Percentiles rank a stretch among this genome's conserved stretches.
phyloP scores from a whole-genome alignment of 1,284 basidiomycete species.

The Puccinia horiana region DNA sequence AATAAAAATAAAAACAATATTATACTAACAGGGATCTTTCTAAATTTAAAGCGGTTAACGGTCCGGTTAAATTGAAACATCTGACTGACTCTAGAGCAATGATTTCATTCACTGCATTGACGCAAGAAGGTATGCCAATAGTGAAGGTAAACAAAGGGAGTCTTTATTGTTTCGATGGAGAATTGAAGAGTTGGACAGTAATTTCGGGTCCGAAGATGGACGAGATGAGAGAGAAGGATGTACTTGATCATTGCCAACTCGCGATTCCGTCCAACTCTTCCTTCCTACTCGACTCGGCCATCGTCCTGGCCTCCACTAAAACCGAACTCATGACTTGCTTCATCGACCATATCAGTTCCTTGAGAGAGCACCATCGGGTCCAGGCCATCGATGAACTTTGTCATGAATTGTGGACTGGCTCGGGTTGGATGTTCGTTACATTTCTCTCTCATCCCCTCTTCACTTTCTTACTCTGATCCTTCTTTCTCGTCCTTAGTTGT shows the following conservation, averaged over 20 bases:
- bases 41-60: slow-evolving; percentile 67
- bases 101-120: slow-evolving; percentile 67
- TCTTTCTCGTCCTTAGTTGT: neutral
- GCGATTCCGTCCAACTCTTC: neutral
- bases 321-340: neutral
- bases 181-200: slow-evolving; percentile 43
- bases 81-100: slow-evolving; percentile 66
- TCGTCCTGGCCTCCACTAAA: slow-evolving; percentile 9
- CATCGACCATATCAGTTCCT: neutral
- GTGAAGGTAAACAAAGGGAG: slow-evolving; percentile 73
- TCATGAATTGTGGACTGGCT: slow-evolving; percentile 41
- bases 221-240: neutral
- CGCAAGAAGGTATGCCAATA: slow-evolving; percentile 75
- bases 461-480: neutral
- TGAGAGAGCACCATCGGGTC: neutral
- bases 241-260: neutral
- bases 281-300: slow-evolving; percentile 3
- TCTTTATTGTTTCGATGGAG: slow-evolving; percentile 72
- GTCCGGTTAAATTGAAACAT: slow-evolving; percentile 67
- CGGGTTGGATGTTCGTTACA: slow-evolving; percentile 4
- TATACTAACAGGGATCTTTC: slow-evolving; percentile 68
- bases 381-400: slow-evolving; percentile 32
- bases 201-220: slow-evolving; percentile 1
- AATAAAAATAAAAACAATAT: no score
- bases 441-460: neutral